Evolutionary conservation across 202 grass and related monocot species (phyloP), one percentile per base, ranked within the genome.

Genomic region (Miscanthus sacchariflorus): DNA sequence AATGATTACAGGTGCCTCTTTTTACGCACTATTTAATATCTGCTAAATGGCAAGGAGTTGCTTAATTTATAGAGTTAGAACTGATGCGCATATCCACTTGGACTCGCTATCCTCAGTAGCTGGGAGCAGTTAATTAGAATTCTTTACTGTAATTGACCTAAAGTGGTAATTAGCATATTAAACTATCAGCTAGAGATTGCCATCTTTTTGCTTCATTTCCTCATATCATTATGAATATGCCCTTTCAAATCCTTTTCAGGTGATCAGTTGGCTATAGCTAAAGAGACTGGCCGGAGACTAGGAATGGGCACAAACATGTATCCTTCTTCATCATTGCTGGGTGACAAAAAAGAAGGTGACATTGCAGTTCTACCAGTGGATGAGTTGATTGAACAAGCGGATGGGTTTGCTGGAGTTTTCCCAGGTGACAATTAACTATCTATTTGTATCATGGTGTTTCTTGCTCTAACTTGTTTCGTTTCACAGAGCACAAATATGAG

Each of bases 301-400:
- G 92, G 89, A 72, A 94, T 94, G 92, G 92, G 92, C 43, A 91
- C 87, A 49, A 94, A 94, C 93, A 94, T 94, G 93, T 94, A 94
- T 69, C 93, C 93, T 7, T 94, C 93, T 28, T 94, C 93, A 23
- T 88, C 93, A 75, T 91, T 94, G 50, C 54, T 94, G 39, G 90
- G 90, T 71, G 85, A 74, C 24, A 94, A 86, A 74, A 83, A 88
- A 73, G 83, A 83, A 85, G 88, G 88, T 64, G 88, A 93, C 52
- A 87, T 94, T 3, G 82, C 85, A 67, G 85, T 85, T 24, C 82
- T 94, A 56, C 87, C 82, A 45, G 81, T 94, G 68, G 93, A 94
- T 9, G 82, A 94, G 63, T 78, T 94, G 77, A 94, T 91, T 80
- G 92, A 94, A 84, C 87, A 91, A 80, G 92, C 92, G 11, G 90